These are phyloP conservation scores for Gastrolobium bilobum DNA, from an alignment of 306 rosid species.

Conservation along the genomic window DNA sequence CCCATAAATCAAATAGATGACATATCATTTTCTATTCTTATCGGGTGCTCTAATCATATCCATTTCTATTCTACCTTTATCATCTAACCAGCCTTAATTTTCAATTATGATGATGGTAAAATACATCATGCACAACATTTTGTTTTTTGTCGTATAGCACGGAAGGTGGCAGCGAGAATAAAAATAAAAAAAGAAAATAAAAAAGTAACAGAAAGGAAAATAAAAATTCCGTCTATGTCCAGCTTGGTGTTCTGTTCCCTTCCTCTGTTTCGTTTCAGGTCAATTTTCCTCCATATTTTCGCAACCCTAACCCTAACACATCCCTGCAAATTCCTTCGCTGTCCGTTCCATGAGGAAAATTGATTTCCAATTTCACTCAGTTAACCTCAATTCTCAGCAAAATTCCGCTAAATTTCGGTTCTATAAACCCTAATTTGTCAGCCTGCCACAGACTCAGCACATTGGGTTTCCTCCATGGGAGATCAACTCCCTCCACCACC, in stretches of 20 bases:
- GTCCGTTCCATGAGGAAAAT: slow-evolving; percentile 42
- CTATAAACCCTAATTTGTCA: slow-evolving; percentile 51
- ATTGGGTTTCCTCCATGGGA: slow-evolving; percentile 45
- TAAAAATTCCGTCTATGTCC: slow-evolving; percentile 28
- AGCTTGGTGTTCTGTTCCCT: neutral
- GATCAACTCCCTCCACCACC: slow-evolving; percentile 68
- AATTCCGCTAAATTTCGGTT: slow-evolving; percentile 32
- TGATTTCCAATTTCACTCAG: slow-evolving; percentile 31
- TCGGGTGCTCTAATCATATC: no score
- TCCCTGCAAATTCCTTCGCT: neutral
- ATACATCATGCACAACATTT: no score
- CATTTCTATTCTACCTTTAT: no score
- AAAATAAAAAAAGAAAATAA: slow-evolving; percentile 4
- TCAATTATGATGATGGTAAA: no score
- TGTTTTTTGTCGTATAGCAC: no score
- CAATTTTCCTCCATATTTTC: slow-evolving; percentile 25
- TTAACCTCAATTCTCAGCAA: slow-evolving; percentile 32
- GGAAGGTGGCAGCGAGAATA: slow-evolving; percentile 8
- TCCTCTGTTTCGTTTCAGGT: neutral
- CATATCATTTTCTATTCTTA: no score
- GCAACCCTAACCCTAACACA: slow-evolving; percentile 41
- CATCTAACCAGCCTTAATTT: no score
- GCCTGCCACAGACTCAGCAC: slow-evolving; percentile 2
- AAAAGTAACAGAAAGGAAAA: neutral
- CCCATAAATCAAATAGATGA: no score